These are phyloP conservation scores for Rutstroemia sp. DNA, from an alignment of 2,329 filamentous ascomycete genomes.

Conservation along the genomic window DNA sequence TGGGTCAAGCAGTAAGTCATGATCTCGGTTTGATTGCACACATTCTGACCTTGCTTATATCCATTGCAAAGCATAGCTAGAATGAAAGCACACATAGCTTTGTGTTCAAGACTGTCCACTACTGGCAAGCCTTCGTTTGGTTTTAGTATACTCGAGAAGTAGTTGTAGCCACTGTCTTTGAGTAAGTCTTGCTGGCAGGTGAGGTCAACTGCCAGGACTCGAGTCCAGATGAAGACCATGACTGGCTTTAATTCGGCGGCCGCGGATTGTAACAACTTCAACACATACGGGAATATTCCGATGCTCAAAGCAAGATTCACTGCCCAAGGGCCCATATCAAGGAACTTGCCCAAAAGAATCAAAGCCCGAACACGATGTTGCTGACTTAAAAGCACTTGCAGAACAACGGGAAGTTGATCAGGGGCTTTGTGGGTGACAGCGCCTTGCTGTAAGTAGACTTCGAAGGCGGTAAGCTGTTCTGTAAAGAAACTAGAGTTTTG, in stretches of 20 bases:
- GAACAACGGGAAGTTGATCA: conserved; percentile 90
- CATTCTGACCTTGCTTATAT: conserved; percentile 84
- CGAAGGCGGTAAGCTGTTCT: conserved; percentile 93
- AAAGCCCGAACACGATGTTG: conserved; percentile 87
- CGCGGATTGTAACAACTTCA: conserved; percentile 92
- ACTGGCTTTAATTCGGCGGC: conserved; percentile 92
- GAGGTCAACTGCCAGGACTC: conserved; percentile 89
- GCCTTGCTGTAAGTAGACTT: conserved; percentile 82
- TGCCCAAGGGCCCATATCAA: conserved; percentile 95
- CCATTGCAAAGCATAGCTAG: conserved; percentile 95
- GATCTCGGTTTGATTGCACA: conserved; percentile 84
- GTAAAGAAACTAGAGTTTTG: conserved; percentile 94
- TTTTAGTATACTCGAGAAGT: conserved; percentile 90
- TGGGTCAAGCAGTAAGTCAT: conserved; percentile 83
- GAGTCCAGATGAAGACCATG: conserved; percentile 99
- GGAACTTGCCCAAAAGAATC: conserved; percentile 84
- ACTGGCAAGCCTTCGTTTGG: conserved; percentile 77
- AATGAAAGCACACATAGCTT: conserved; percentile 98
- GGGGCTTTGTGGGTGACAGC: conserved; percentile 81
- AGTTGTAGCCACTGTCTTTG: conserved; percentile 95
- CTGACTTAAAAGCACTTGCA: conserved; percentile 93
- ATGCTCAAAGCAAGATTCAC: conserved; percentile 97
- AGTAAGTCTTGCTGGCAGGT: conserved; percentile 89
- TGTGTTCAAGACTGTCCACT: conserved; percentile 84
- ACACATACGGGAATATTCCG: conserved; percentile 97